phyloP scores from a whole-genome alignment of 768 basidiomycete species.

The Podaxis carcinomalis region DNA sequence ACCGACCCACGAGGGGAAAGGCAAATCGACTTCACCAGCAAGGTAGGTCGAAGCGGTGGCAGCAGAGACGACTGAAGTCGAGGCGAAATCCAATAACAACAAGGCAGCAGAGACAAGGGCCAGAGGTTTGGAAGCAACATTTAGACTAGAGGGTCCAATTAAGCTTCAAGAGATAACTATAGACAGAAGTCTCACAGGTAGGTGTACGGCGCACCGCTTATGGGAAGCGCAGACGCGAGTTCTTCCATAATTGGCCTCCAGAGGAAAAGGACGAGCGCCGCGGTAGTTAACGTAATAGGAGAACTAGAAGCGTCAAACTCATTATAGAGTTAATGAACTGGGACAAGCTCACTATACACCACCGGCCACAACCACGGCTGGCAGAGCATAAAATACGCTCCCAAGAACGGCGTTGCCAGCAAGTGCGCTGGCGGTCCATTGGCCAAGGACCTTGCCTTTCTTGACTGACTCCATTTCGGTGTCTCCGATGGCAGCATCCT shows the following conservation, averaged over 20 bases:
- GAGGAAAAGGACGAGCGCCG: constrained; percentile 57
- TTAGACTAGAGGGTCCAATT: constrained; percentile 35
- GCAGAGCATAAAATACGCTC: constrained; percentile 66
- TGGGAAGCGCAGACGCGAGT: constrained; percentile 61
- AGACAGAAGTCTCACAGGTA: constrained; percentile 44
- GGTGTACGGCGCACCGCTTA: constrained; percentile 68
- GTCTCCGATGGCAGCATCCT: constrained; percentile 35
- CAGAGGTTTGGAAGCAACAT: constrained; percentile 57
- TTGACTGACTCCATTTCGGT: constrained; percentile 23
- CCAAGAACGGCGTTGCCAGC: constrained; percentile 67
- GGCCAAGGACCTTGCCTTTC: constrained; percentile 46
- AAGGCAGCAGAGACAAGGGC: constrained; percentile 64
- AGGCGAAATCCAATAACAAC: constrained; percentile 66
- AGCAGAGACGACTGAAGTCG: constrained; percentile 69
- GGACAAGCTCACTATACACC: constrained; percentile 55
- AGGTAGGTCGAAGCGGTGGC: constrained; percentile 69
- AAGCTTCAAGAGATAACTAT: not conserved
- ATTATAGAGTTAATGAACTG: not conserved
- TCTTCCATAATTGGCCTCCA: constrained; percentile 79
- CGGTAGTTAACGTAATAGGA: constrained; percentile 62
- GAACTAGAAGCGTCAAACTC: constrained; percentile 36
- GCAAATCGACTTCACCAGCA: constrained; percentile 54
- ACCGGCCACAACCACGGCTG: constrained; percentile 55
- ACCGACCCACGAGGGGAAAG: constrained; percentile 50
- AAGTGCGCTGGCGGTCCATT: constrained; percentile 60